phyloP scores from a whole-genome alignment of 164 flowering plant species.

The Euptelea pleiosperma region DNA sequence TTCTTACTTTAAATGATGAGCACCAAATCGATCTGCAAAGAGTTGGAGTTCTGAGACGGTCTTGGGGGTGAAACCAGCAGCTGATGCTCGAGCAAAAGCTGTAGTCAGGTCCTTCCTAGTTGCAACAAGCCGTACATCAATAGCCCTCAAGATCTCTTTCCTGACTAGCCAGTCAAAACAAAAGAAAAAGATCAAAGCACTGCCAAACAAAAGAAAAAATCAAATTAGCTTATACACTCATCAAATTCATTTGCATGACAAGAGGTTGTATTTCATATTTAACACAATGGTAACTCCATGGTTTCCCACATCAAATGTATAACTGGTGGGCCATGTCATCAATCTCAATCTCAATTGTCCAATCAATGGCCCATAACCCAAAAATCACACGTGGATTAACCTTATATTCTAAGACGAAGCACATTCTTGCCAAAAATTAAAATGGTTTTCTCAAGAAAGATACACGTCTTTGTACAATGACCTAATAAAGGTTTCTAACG shows the following conservation, averaged over 20 bases:
- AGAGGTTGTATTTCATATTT: too few species aligned
- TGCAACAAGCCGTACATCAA: conserved; percentile 70
- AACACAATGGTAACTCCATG: too few species aligned
- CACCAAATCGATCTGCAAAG: conserved; percentile 76
- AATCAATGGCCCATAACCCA: not conserved
- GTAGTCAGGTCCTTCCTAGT: conserved; percentile 61
- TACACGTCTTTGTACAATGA: too few species aligned
- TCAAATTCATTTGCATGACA: too few species aligned
- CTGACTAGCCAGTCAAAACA: conserved; percentile 31
- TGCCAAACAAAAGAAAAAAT: not conserved
- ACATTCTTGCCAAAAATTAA: not conserved
- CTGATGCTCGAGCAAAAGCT: conserved; percentile 63
- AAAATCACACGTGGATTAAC: too few species aligned
- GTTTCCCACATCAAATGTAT: too few species aligned
- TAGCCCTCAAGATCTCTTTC: conserved; percentile 82
- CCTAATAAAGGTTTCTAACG: too few species aligned
- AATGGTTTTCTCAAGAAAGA: too few species aligned
- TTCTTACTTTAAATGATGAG: conserved; percentile 70
- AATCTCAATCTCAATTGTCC: too few species aligned
- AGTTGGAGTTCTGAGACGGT: conserved; percentile 59
- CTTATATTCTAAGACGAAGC: too few species aligned
- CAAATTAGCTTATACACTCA: too few species aligned
- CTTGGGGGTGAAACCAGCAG: conserved; percentile 68
- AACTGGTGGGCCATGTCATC: too few species aligned
- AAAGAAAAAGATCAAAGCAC: not conserved